A percentile compares a stretch with the other conserved stretches of the same genome.
Conservation (phyloP, 805 yeast species). For the Ogataea kodamae region DNA sequence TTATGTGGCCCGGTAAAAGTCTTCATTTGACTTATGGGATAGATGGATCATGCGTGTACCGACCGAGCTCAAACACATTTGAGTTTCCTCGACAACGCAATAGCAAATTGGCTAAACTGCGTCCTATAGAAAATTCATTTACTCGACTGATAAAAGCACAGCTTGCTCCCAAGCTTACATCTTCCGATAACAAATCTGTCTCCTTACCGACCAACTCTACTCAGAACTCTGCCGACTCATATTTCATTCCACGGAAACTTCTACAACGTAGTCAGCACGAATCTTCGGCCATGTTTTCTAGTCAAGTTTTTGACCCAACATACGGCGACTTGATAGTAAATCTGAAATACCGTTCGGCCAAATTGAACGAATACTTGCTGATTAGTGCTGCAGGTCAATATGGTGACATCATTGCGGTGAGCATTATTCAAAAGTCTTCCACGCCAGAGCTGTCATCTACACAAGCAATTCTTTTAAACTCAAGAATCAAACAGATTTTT, state of each 20-base stretch:
- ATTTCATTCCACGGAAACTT: slow-evolving; percentile 29
- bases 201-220: slow-evolving; percentile 2
- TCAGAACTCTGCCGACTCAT: slow-evolving; percentile 6
- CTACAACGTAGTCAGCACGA: slow-evolving; percentile 26
- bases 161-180: slow-evolving; percentile 1
- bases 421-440: slow-evolving; percentile 14
- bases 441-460: slow-evolving; percentile 14
- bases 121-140: slow-evolving; percentile 17
- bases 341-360: slow-evolving; percentile 1
- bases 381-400: slow-evolving; percentile 34
- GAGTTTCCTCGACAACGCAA: slow-evolving; percentile 12
- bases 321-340: slow-evolving; percentile 27
- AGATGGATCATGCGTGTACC: slow-evolving; percentile 33
- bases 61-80: slow-evolving; percentile 5
- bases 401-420: slow-evolving; percentile 32
- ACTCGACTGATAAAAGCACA: slow-evolving; percentile 10
- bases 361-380: slow-evolving; percentile 11
- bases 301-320: slow-evolving; percentile 36
- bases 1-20: slow-evolving; percentile 40
- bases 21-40: slow-evolving; percentile 43
- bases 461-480: slow-evolving; percentile 16
- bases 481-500: slow-evolving; percentile 33
- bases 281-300: slow-evolving; percentile 28
- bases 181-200: slow-evolving; percentile 1
- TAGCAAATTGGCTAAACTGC: slow-evolving; percentile 1